Evolutionary conservation across 345 rosid genomes (phyloP), one percentile per base, ranked within the genome.

Genomic region (Pseudoturritis turrita): DNA sequence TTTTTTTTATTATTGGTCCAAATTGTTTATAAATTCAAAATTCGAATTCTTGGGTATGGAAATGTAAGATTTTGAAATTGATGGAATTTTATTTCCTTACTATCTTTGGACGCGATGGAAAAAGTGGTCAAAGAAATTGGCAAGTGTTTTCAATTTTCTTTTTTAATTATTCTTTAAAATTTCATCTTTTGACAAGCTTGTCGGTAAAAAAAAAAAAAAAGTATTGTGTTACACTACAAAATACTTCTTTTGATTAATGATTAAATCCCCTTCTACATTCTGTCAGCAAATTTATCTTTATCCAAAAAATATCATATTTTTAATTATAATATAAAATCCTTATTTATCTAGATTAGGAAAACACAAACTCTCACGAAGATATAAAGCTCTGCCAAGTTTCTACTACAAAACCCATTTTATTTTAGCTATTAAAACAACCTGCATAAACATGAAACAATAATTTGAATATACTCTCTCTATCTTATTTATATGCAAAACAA

Each of bases 121-220:
- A 69, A 69, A 52, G 65, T 76, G 66, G 74, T 69, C 79, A 76
- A 76, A 39, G 59, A 76, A 69, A 69, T 28, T 76, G 53, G 52
- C 64, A 62, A 62, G 29, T 62, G 26, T 69, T 70, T 76, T 69
- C 39, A 43, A 3, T 43, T 61, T 22, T 21, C 12, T 21, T 22
- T 31, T 4, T 5, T 22, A 2, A 28, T n/a, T 26, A 6, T 36
- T 51, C 9, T 28, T 28, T 61, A 17, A 3, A 50, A 9, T 1
- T 64, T 49, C 36, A 45, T 62, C 43, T 69, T 68, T 68, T 43
- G 44, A 68, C 26, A 75, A 68, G 43, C 35, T 68, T 61, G 78
- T 68, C 74, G 74, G 70, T 49, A 21, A 25, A 43, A 28, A 7
- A 3, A 26, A 11, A 22, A 17, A 33, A 9, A 49, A 22, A 44